A percentile compares a stretch with the other conserved stretches of the same genome.
These are phyloP conservation scores for Vigna reflexopilosa DNA, from an alignment of 306 rosid species.

Conservation along the genomic window DNA sequence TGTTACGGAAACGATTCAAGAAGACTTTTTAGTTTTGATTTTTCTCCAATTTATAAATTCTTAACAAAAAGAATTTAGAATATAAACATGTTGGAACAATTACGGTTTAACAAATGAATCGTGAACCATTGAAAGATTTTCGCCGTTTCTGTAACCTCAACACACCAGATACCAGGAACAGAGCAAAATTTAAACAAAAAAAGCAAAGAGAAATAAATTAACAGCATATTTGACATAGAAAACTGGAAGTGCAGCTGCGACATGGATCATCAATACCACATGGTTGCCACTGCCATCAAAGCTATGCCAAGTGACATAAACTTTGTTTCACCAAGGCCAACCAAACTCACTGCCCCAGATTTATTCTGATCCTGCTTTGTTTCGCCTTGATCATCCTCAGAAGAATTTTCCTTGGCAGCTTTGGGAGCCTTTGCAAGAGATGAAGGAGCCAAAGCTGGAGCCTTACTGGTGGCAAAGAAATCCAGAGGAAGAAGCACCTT, in stretches of 20 bases:
- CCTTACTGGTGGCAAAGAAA: slow-evolving; percentile 51
- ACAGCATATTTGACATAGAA: neutral
- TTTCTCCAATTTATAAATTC: neutral
- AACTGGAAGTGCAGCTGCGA: neutral
- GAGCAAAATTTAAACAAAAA: slow-evolving; percentile 7
- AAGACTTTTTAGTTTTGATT: neutral
- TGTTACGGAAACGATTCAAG: neutral
- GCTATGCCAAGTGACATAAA: slow-evolving; percentile 44
- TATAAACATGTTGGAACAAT: no score
- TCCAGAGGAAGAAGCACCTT: slow-evolving; percentile 71
- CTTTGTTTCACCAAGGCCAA: slow-evolving; percentile 21
- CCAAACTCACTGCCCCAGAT: slow-evolving; percentile 48
- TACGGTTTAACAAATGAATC: neutral
- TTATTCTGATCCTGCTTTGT: slow-evolving; percentile 41
- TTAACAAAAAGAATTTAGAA: no score
- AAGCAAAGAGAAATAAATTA: neutral
- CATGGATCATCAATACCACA: slow-evolving; percentile 26
- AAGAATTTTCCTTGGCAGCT: slow-evolving; percentile 44
- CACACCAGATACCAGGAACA: slow-evolving; percentile 1
- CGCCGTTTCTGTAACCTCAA: neutral
- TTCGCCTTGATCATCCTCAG: slow-evolving; percentile 36
- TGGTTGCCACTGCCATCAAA: slow-evolving; percentile 14
- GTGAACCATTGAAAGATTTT: neutral
- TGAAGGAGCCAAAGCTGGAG: slow-evolving; percentile 60
- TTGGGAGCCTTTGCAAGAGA: slow-evolving; percentile 53